phyloP scores from a whole-genome alignment of 805 yeast species.

The Scheffersomyces ergatensis region DNA sequence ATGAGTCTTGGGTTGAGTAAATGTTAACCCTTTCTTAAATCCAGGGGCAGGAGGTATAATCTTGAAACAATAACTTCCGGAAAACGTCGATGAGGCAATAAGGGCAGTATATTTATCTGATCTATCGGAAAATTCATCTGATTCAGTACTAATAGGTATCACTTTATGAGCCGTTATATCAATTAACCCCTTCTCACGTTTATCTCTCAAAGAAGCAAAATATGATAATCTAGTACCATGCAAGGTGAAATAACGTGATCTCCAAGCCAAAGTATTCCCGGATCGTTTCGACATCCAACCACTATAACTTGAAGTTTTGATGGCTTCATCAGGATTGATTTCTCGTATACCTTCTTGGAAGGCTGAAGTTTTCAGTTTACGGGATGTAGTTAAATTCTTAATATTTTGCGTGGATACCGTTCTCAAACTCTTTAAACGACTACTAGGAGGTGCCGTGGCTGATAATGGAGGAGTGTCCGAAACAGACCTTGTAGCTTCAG shows the following conservation, averaged over 20 bases:
- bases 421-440: slow-evolving; percentile 50
- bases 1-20: slow-evolving; percentile 94
- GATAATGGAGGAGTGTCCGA: slow-evolving; percentile 34
- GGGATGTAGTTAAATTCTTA: slow-evolving; percentile 42
- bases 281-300: slow-evolving; percentile 96
- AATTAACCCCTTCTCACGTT: slow-evolving; percentile 84
- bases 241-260: slow-evolving; percentile 76
- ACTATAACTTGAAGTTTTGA: slow-evolving; percentile 68
- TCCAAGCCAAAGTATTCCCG: slow-evolving; percentile 86
- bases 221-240: slow-evolving; percentile 94
- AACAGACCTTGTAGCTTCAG: slow-evolving; percentile 22
- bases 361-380: slow-evolving; percentile 71
- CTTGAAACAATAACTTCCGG: slow-evolving; percentile 91
- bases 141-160: slow-evolving; percentile 53
- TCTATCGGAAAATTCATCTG: slow-evolving; percentile 49
- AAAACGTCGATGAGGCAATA: slow-evolving; percentile 90
- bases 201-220: slow-evolving; percentile 74
- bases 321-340: slow-evolving; percentile 74
- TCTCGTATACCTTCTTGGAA: slow-evolving; percentile 84
- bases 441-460: slow-evolving; percentile 12
- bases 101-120: slow-evolving; percentile 78
- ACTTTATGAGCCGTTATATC: slow-evolving; percentile 96
- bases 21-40: slow-evolving; percentile 87
- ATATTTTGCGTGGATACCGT: slow-evolving; percentile 53
- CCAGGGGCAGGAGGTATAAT: slow-evolving; percentile 98